Percentiles rank a stretch among this genome's conserved stretches.
Conservation (phyloP, 805 yeast species). For the Kodamaea hsintzibuensis region DNA sequence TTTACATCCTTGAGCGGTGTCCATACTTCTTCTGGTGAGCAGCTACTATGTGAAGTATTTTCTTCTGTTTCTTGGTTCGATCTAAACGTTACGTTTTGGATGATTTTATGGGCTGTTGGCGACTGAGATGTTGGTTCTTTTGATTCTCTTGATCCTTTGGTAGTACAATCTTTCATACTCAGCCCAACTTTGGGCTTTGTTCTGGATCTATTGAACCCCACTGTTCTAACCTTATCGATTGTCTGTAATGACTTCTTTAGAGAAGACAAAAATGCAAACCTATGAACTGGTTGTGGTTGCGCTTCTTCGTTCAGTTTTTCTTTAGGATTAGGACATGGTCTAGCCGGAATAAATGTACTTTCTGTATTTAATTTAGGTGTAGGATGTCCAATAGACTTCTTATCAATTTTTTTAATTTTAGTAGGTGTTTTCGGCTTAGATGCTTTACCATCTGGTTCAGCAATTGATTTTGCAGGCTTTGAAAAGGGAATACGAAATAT, state of each 20-base stretch:
- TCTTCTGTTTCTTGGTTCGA: neutral
- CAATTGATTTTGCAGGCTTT: neutral
- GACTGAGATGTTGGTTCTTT: neutral
- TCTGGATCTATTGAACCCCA: neutral
- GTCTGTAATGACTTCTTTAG: neutral
- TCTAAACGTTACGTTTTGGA: no score
- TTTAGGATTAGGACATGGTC: neutral
- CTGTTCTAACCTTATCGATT: neutral
- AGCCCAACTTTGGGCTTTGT: neutral
- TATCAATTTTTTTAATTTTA: neutral
- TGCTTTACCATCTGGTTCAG: neutral
- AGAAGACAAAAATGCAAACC: neutral
- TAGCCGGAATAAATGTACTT: neutral
- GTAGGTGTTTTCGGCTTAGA: neutral
- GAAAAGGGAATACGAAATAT: neutral
- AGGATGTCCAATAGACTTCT: neutral
- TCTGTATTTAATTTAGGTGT: neutral
- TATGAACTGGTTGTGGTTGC: neutral
- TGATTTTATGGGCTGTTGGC: neutral
- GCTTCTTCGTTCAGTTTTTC: neutral
- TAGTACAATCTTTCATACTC: neutral
- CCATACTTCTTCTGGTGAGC: neutral
- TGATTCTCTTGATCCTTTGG: neutral
- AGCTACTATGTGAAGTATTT: neutral
- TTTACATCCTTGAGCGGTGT: neutral